These are phyloP conservation scores for Saturnispora diversa DNA, from an alignment of 805 yeast species.

Conservation along the genomic window DNA sequence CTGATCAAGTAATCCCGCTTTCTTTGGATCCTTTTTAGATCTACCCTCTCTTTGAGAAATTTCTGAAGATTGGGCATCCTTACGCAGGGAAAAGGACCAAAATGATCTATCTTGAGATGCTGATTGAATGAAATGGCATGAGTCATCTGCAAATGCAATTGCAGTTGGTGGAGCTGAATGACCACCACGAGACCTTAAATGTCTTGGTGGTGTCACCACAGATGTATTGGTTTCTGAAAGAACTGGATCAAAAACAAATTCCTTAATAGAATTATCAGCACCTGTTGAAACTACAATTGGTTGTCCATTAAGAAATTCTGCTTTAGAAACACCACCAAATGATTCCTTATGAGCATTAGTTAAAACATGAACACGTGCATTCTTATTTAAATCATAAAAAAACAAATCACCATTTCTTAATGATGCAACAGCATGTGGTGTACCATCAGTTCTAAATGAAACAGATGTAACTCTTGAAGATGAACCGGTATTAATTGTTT, in stretches of 20 bases:
- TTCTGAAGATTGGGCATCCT: constrained; percentile 94
- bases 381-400: constrained; percentile 73
- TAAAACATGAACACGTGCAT: constrained; percentile 67
- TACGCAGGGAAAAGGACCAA: constrained; percentile 88
- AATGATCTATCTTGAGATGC: constrained; percentile 80
- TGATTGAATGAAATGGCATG: constrained; percentile 74
- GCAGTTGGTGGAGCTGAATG: constrained; percentile 84
- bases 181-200: constrained; percentile 93
- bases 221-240: constrained; percentile 54
- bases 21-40: constrained; percentile 38
- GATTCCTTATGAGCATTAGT: constrained; percentile 64
- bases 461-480: constrained; percentile 44
- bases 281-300: constrained; percentile 86
- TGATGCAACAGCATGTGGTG: constrained; percentile 74
- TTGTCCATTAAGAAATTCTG: constrained; percentile 78
- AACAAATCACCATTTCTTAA: constrained; percentile 72
- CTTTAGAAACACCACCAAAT: constrained; percentile 71
- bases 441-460: constrained; percentile 88
- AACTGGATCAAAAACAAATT: constrained; percentile 89
- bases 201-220: constrained; percentile 82
- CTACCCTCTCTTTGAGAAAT: constrained; percentile 64
- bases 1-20: constrained; percentile 47
- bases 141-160: constrained; percentile 64
- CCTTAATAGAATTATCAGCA: constrained; percentile 82
- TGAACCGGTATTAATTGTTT: constrained; percentile 41